Evolutionary conservation across 495 filamentous ascomycete genomes (phyloP).

Genomic region (Terfezia claveryi): DNA sequence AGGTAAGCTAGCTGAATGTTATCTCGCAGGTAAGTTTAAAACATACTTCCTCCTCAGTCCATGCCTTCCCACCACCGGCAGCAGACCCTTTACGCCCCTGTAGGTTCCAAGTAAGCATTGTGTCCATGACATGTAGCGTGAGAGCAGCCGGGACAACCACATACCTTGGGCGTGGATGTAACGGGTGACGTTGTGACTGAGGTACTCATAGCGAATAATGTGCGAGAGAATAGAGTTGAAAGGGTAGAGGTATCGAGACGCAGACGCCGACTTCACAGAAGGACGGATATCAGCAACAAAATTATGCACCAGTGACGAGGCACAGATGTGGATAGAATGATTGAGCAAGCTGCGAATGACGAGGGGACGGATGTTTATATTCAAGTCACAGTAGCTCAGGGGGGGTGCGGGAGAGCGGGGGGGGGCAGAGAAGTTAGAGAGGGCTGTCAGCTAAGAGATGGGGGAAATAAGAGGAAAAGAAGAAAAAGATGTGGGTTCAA

Average conservation of each 20-base stretch:
- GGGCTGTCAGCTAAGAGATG: no score
- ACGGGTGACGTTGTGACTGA: constrained; percentile 3
- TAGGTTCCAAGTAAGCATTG: background rate
- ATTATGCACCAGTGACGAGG: background rate
- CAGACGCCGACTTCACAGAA: constrained; percentile 6
- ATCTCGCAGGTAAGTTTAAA: background rate
- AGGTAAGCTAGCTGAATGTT: constrained; percentile 2
- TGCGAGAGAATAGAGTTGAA: constrained; percentile 5
- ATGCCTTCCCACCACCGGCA: constrained; percentile 49
- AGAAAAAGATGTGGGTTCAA: constrained; percentile 17
- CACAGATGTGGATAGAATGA: background rate
- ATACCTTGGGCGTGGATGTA: constrained; percentile 4
- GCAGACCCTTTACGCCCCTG: constrained; percentile 36
- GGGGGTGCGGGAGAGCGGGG: no score
- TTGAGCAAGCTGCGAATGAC: background rate
- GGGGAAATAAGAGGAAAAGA: constrained; percentile 7
- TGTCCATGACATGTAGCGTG: constrained; percentile 6
- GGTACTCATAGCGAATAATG: constrained; percentile 14
- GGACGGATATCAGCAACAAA: no score
- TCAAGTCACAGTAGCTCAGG: no score
- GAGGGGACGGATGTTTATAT: no score
- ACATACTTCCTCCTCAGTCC: constrained; percentile 58
- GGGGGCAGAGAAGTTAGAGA: no score
- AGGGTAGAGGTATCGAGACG: constrained; percentile 3
- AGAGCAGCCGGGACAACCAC: background rate